Evolutionary conservation across 352 stramenopile genomes (phyloP).

Genomic region (Phytophthora kernoviae): DNA sequence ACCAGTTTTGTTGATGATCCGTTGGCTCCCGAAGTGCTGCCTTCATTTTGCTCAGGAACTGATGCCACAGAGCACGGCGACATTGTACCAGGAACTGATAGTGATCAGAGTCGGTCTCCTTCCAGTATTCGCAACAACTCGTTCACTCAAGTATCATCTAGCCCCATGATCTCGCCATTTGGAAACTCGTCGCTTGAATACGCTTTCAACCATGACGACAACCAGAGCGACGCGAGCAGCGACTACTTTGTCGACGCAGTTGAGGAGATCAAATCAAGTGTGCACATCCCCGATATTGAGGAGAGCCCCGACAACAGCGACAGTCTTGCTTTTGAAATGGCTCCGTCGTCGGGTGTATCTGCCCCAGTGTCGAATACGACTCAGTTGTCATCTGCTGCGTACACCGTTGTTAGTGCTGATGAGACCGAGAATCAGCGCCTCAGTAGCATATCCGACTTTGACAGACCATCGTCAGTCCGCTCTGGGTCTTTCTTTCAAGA

Average conservation of each 20-base stretch:
- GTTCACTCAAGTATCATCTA: slow-evolving; percentile 10
- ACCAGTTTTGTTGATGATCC: slow-evolving; percentile 22
- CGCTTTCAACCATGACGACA: slow-evolving; percentile 15
- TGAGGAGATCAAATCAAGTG: slow-evolving; percentile 28
- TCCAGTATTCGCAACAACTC: slow-evolving; percentile 3
- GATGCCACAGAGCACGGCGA: background rate
- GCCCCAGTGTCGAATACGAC: background rate
- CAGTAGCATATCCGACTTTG: slow-evolving; percentile 39
- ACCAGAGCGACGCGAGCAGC: slow-evolving; percentile 34
- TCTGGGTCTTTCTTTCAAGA: slow-evolving; percentile 40
- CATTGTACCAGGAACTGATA: slow-evolving; percentile 2
- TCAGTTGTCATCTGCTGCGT: background rate
- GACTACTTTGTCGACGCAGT: slow-evolving; percentile 38
- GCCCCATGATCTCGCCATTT: slow-evolving; percentile 10
- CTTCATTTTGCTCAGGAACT: background rate
- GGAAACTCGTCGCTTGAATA: slow-evolving; percentile 26
- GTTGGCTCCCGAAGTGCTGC: slow-evolving; percentile 1
- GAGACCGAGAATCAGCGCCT: slow-evolving; percentile 17
- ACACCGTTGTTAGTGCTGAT: background rate
- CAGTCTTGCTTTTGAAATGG: slow-evolving; percentile 14
- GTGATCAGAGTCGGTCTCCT: slow-evolving; percentile 8
- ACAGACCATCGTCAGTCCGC: slow-evolving; percentile 30
- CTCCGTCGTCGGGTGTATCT: background rate
- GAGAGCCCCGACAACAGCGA: slow-evolving; percentile 12
- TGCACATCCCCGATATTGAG: slow-evolving; percentile 9